Evolutionary conservation across 257 asterid genomes (phyloP).

Genomic region (Capsicum baccatum): DNA sequence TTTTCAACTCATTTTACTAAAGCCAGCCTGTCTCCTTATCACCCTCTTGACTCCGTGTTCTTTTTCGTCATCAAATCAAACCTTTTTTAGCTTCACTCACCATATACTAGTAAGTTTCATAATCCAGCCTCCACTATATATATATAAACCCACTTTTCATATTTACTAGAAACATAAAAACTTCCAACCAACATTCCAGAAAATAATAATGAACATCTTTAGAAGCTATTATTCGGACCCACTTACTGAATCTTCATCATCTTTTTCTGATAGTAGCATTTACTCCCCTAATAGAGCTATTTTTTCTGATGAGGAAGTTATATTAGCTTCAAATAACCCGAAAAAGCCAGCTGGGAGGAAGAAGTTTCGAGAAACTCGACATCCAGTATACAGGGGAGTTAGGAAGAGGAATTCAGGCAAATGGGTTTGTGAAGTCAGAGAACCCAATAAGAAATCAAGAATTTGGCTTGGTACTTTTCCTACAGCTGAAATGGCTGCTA

Average conservation of each 20-base stretch:
- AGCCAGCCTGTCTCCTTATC: constrained; percentile 18
- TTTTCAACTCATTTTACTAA: not conserved
- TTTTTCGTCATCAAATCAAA: not conserved
- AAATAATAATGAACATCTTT: not conserved
- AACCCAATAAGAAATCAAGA: constrained; percentile 65
- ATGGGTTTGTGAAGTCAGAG: constrained; percentile 76
- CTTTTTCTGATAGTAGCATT: not conserved
- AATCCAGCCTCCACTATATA: not conserved
- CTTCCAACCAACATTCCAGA: too few species aligned
- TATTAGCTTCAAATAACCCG: not conserved
- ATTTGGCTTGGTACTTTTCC: constrained; percentile 79
- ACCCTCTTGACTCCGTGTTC: constrained; percentile 9
- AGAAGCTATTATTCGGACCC: constrained; percentile 1
- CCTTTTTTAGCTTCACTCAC: not conserved
- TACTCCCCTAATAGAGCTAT: not conserved
- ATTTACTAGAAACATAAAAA: not conserved
- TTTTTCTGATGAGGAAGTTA: constrained; percentile 11
- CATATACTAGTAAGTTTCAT: not conserved
- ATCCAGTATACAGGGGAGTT: constrained; percentile 74
- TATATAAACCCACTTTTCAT: not conserved
- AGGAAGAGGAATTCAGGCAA: constrained; percentile 56
- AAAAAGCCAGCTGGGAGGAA: constrained; percentile 19
- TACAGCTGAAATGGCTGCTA: constrained; percentile 74
- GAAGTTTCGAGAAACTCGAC: constrained; percentile 17
- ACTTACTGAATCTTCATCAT: not conserved